Conservation (phyloP, 495 filamentous ascomycete genomes). For the Penicillium desertorum region DNA sequence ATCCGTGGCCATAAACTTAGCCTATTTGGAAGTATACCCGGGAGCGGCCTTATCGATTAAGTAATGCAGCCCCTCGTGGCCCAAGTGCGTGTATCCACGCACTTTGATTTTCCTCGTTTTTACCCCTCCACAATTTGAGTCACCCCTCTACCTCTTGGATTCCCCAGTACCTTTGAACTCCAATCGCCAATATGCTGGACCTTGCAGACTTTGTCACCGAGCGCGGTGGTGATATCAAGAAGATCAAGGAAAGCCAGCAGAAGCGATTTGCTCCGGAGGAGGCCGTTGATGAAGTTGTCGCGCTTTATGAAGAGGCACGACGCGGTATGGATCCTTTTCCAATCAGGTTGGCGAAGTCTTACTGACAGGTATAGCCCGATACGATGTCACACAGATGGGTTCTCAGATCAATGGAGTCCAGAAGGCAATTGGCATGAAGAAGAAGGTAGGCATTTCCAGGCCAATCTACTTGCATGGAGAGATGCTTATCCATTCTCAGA, state of each 20-base stretch:
- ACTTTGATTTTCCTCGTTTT: conserved; percentile 24
- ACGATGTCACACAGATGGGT: conserved; percentile 74
- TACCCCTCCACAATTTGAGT: conserved; percentile 30
- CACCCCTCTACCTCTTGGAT: conserved; percentile 18
- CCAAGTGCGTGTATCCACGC: conserved; percentile 13
- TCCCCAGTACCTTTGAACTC: conserved; percentile 5
- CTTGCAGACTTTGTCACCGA: conserved; percentile 79
- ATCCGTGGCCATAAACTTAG: conserved; percentile 12
- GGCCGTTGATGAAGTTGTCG: conserved; percentile 86
- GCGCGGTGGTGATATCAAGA: conserved; percentile 82
- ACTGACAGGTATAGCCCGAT: conserved; percentile 58
- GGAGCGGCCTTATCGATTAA: conserved; percentile 18
- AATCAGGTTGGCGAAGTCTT: neutral
- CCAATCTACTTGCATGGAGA: neutral
- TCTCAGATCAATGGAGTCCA: conserved; percentile 82
- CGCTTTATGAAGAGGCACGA: conserved; percentile 82
- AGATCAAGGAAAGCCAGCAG: conserved; percentile 85
- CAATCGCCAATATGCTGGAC: conserved; percentile 63
- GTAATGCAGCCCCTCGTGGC: conserved; percentile 18
- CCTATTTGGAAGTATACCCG: conserved; percentile 5
- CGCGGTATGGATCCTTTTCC: conserved; percentile 51
- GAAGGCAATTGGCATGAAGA: conserved; percentile 87
- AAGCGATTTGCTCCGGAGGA: conserved; percentile 75
- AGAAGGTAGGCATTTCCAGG: conserved; percentile 72
- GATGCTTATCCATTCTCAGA: conserved; percentile 44